phyloP scores from a whole-genome alignment of 208 protist species.

The Endotrypanum monterogeii region DNA sequence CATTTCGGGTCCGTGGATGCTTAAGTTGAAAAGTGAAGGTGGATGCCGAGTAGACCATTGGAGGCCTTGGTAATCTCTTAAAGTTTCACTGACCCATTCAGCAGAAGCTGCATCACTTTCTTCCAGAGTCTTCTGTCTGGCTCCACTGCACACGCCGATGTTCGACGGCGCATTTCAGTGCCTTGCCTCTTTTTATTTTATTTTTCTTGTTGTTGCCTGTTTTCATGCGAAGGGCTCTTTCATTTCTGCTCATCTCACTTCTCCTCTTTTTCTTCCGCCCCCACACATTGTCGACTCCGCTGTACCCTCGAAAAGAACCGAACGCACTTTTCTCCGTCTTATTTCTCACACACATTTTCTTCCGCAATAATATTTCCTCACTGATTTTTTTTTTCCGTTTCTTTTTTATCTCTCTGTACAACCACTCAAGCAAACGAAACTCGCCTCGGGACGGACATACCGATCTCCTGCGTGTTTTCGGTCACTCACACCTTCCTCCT shows the following conservation, averaged over 20 bases:
- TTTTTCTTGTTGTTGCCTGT: background rate
- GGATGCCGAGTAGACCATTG: background rate
- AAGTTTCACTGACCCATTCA: background rate
- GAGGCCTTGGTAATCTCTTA: background rate
- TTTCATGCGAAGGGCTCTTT: background rate
- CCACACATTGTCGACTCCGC: background rate
- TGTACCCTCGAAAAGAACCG: background rate
- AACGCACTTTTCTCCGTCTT: too few species aligned
- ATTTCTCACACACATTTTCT: too few species aligned
- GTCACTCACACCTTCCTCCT: background rate
- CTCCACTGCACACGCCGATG: background rate
- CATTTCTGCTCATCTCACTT: background rate
- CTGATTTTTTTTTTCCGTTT: too few species aligned
- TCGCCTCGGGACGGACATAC: too few species aligned
- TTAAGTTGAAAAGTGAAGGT: background rate
- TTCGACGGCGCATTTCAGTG: too few species aligned
- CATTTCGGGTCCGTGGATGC: background rate
- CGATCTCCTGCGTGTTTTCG: background rate
- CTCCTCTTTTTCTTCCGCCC: background rate
- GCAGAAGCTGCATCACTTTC: background rate
- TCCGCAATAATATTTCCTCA: too few species aligned
- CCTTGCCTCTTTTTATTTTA: too few species aligned
- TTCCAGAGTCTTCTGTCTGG: background rate
- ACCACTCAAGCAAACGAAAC: too few species aligned
- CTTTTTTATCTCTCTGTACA: too few species aligned